Evolutionary conservation across 306 rosid genomes (phyloP).

Genomic region (Cucumis cinereus): DNA sequence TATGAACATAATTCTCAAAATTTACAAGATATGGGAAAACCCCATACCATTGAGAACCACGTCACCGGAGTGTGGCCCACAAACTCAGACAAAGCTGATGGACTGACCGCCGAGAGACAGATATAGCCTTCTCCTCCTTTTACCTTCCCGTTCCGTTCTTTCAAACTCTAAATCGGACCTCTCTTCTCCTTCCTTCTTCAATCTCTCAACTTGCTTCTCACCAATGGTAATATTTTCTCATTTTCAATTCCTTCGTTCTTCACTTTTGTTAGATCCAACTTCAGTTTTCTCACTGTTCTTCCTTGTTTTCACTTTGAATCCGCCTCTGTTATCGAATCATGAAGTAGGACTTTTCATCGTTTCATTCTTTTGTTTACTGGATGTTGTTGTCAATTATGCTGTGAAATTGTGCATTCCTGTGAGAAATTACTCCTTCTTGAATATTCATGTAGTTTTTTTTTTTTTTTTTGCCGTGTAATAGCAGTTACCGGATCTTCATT

Average conservation of each 20-base stretch:
- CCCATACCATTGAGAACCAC: background rate
- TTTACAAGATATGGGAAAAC: background rate
- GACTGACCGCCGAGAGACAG: background rate
- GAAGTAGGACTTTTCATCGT: background rate
- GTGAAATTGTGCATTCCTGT: background rate
- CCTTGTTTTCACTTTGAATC: background rate
- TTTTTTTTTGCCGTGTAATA: background rate
- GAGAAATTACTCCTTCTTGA: background rate
- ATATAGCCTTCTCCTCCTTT: background rate
- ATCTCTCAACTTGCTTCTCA: background rate
- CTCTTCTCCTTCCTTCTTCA: background rate
- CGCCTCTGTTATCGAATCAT: background rate
- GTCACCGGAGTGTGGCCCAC: background rate
- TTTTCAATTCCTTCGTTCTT: background rate
- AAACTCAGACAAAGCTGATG: background rate
- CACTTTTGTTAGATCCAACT: background rate
- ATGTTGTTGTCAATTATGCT: background rate
- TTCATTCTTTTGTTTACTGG: background rate
- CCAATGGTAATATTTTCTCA: background rate
- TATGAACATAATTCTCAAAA: background rate
- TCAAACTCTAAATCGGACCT: background rate
- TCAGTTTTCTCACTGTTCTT: background rate
- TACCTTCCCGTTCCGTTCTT: background rate
- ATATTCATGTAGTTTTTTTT: background rate
- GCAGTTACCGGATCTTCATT: background rate